Evolutionary conservation across 331 rosid genomes (phyloP).

Genomic region (Quercus phellos): DNA sequence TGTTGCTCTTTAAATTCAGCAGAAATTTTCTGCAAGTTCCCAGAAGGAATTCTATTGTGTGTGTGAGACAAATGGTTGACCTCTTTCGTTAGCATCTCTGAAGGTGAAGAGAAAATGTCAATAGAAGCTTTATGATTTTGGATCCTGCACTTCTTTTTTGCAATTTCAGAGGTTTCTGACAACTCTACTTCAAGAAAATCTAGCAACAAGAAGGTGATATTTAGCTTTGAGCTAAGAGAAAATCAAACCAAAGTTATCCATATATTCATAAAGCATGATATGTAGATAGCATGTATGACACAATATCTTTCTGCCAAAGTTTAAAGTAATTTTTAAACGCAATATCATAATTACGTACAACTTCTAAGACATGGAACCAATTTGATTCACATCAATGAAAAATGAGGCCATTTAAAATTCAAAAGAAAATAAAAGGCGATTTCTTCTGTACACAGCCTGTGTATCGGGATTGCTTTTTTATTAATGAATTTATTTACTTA

Average conservation of each 20-base stretch:
- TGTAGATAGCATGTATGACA: neutral
- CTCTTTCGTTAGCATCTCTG: conserved; percentile 41
- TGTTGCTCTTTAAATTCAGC: conserved; percentile 34
- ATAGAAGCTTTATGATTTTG: conserved; percentile 33
- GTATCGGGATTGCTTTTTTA: too few relatives aligned
- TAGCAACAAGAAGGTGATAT: conserved; percentile 12
- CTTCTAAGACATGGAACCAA: conserved; percentile 20
- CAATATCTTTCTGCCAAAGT: neutral
- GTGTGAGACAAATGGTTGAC: conserved; percentile 23
- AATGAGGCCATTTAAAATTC: neutral
- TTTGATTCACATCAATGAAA: neutral
- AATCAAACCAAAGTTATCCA: conserved; percentile 24
- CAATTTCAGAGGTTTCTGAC: conserved; percentile 15
- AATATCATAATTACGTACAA: neutral
- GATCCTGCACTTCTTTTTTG: conserved; percentile 26
- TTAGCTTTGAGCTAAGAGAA: conserved; percentile 13
- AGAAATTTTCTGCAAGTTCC: conserved; percentile 20
- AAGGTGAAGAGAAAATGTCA: conserved; percentile 37
- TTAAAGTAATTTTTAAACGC: neutral
- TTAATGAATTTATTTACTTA: too few relatives aligned
- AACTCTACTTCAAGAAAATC: conserved; percentile 45
- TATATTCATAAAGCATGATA: neutral
- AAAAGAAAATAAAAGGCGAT: neutral
- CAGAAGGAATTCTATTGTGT: conserved; percentile 27
- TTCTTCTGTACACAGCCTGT: too few relatives aligned